These are phyloP conservation scores for Ambrosia artemisiifolia DNA, from an alignment of 129 eudicot genomes.

Conservation along the genomic window DNA sequence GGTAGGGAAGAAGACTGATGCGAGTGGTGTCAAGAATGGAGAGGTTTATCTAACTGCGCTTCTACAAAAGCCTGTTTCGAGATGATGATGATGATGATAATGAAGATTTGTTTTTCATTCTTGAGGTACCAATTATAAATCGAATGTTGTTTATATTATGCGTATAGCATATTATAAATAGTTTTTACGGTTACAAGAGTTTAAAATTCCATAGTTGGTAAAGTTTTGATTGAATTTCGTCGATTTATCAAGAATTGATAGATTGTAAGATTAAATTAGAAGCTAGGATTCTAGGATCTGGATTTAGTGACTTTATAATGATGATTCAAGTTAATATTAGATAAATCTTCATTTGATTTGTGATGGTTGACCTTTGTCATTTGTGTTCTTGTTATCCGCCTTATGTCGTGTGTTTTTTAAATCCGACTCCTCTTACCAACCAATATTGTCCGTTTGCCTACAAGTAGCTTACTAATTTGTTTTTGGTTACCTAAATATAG, in stretches of 20 bases:
- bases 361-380: conserved; percentile 12
- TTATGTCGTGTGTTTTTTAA: not conserved
- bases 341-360: not conserved
- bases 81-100: conserved; percentile 32
- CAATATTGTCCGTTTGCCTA: too few relatives aligned
- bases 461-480: too few relatives aligned
- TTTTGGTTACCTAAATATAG: too few relatives aligned
- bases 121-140: conserved; percentile 23
- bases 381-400: not conserved
- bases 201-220: conserved; percentile 7
- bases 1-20: conserved; percentile 68
- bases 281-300: conserved; percentile 3
- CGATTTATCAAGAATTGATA: conserved; percentile 4
- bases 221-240: not conserved
- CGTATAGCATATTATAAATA: not conserved
- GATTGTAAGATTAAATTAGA: conserved; percentile 12
- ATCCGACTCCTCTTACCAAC: too few relatives aligned
- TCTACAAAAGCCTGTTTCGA: conserved; percentile 81
- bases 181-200: conserved; percentile 3
- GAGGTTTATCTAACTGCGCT: conserved; percentile 93
- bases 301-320: not conserved
- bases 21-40: conserved; percentile 88
- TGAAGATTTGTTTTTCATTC: conserved; percentile 3
- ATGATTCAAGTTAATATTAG: not conserved
- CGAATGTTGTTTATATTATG: not conserved